Conservation (phyloP, 345 rosid species). For the Mercurialis annua region DNA sequence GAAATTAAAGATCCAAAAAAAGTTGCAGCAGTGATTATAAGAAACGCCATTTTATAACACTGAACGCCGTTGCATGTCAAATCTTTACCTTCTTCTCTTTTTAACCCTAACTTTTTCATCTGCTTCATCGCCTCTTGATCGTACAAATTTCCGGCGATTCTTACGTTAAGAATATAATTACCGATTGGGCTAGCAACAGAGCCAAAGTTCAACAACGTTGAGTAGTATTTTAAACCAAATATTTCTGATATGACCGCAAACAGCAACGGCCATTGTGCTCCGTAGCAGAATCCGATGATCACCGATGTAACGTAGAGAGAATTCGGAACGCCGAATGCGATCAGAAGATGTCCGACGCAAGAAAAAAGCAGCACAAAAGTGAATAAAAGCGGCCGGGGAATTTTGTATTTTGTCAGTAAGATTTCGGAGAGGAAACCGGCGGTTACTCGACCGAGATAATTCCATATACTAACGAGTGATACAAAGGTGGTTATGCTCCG, state of each 20-base stretch:
- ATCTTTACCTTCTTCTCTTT: background rate
- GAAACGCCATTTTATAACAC: background rate
- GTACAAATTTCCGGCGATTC: background rate
- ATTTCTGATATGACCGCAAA: constrained; percentile 9
- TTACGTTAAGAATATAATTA: constrained; percentile 2
- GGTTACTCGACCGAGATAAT: background rate
- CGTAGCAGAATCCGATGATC: constrained; percentile 14
- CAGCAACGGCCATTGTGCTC: constrained; percentile 14
- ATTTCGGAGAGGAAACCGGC: constrained; percentile 10
- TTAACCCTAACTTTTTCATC: background rate
- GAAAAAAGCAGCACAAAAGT: constrained; percentile 1
- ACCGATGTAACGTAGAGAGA: constrained; percentile 5
- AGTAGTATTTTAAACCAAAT: constrained; percentile 11
- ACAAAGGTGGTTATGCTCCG: background rate
- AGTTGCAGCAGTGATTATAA: background rate
- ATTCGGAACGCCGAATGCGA: constrained; percentile 1
- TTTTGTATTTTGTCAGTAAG: background rate
- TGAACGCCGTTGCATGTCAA: constrained; percentile 3
- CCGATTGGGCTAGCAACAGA: background rate
- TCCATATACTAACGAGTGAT: constrained; percentile 16
- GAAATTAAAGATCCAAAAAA: constrained; percentile 6
- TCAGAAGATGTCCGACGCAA: constrained; percentile 1
- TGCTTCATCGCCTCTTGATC: background rate
- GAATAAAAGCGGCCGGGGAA: background rate
- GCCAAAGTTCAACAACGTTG: constrained; percentile 4